Conservation (phyloP, 192 early-diverging fungal species). For the Rhizoclosmatium sp. region DNA sequence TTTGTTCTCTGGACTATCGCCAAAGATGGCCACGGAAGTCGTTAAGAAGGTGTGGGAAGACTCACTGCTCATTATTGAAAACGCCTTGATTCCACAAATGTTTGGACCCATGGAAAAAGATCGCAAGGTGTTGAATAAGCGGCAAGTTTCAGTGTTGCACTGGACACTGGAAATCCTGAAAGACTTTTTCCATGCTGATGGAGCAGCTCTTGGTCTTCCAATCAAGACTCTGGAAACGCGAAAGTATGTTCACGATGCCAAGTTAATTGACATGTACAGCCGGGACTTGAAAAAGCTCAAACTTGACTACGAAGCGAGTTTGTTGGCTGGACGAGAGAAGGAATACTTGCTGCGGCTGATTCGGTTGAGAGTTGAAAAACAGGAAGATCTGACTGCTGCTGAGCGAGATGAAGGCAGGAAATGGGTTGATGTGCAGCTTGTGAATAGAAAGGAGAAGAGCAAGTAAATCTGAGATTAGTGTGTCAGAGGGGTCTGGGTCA, state of each 20-base stretch:
- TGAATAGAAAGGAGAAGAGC: conserved; percentile 46
- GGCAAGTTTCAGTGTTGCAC: conserved; percentile 54
- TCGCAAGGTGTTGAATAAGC: conserved; percentile 53
- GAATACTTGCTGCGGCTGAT: conserved; percentile 52
- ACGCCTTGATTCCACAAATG: conserved; percentile 54
- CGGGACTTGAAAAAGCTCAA: conserved; percentile 49
- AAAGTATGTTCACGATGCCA: conserved; percentile 49
- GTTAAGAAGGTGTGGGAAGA: conserved; percentile 67
- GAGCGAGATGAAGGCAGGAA: conserved; percentile 46
- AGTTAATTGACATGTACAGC: conserved; percentile 44
- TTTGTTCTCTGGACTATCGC: conserved; percentile 49
- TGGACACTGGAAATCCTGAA: conserved; percentile 47
- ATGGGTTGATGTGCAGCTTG: conserved; percentile 56
- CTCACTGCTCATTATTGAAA: conserved; percentile 47
- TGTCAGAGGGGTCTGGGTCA: too few species aligned
- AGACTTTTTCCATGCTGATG: conserved; percentile 64
- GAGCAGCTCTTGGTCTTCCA: conserved; percentile 52
- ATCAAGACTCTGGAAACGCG: conserved; percentile 50
- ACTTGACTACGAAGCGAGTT: conserved; percentile 55
- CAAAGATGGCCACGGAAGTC: conserved; percentile 64
- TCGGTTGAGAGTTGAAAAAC: conserved; percentile 52
- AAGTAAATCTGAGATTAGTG: too few species aligned
- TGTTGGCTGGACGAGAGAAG: conserved; percentile 48
- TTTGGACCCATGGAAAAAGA: conserved; percentile 60
- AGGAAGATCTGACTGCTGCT: conserved; percentile 31